Evolutionary conservation across 2,329 filamentous ascomycete genomes (phyloP).

Genomic region (Rhynchosporium secalis): DNA sequence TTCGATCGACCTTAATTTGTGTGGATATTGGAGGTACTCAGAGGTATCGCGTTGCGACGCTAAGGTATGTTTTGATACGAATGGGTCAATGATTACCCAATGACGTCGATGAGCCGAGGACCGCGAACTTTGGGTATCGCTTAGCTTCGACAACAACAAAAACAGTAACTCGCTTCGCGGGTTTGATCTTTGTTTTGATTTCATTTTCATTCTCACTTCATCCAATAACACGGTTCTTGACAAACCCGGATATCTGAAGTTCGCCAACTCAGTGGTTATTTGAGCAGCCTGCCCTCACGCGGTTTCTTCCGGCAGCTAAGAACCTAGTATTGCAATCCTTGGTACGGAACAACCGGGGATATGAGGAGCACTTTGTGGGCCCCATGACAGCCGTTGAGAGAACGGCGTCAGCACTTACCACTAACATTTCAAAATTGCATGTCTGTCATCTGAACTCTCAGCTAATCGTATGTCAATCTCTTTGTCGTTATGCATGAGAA

Average conservation of each 20-base stretch:
- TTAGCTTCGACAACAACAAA: not conserved
- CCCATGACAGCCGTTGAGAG: not conserved
- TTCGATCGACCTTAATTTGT: constrained; percentile 19
- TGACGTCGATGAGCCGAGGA: not conserved
- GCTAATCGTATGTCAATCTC: not conserved
- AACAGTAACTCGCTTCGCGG: not conserved
- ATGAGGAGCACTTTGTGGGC: constrained; percentile 4
- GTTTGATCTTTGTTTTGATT: not conserved
- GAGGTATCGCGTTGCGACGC: not conserved
- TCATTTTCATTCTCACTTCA: not conserved
- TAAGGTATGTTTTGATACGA: not conserved
- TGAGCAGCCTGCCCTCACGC: not conserved
- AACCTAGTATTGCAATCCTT: constrained; percentile 6
- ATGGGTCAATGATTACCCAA: constrained; percentile 2
- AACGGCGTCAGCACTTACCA: not conserved
- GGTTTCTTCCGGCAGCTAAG: constrained; percentile 2
- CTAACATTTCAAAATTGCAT: too few species aligned
- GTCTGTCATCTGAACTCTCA: not conserved
- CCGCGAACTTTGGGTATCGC: not conserved
- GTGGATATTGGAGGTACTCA: too few species aligned
- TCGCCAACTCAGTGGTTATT: not conserved
- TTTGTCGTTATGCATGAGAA: constrained; percentile 3
- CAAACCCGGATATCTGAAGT: not conserved
- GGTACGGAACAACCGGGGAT: not conserved
- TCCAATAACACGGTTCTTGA: not conserved